A percentile compares a stretch with the other conserved stretches of the same genome.
phyloP scores from a whole-genome alignment of 2,329 filamentous ascomycete genomes.

The Cucurbitaria berberidis region DNA sequence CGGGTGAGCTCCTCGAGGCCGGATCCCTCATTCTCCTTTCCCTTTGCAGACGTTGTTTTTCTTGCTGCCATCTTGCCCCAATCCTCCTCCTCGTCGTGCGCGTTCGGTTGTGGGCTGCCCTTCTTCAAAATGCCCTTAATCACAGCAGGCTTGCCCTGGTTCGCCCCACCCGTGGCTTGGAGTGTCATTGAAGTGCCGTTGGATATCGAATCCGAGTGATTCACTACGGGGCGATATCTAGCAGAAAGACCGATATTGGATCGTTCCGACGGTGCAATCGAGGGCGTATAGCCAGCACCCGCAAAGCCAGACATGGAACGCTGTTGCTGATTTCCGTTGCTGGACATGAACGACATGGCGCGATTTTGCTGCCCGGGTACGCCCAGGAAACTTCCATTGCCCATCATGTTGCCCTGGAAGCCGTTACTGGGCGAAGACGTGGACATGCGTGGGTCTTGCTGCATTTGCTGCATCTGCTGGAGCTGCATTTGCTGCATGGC shows the following conservation, averaged over 20 bases:
- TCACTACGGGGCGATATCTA: slow-evolving; percentile 86
- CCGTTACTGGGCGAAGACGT: slow-evolving; percentile 29
- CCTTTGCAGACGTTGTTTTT: slow-evolving; percentile 35
- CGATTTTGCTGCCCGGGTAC: slow-evolving; percentile 44
- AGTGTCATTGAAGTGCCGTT: slow-evolving; percentile 42
- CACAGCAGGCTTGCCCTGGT: slow-evolving; percentile 16
- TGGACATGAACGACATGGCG: slow-evolving; percentile 56
- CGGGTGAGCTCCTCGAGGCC: slow-evolving; percentile 35
- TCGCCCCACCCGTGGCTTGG: slow-evolving; percentile 36
- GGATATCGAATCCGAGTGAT: slow-evolving; percentile 38
- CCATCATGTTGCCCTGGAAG: slow-evolving; percentile 29
- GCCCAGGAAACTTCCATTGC: slow-evolving; percentile 35
- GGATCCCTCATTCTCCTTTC: slow-evolving; percentile 22
- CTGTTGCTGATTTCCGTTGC: slow-evolving; percentile 55
- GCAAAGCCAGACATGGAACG: slow-evolving; percentile 41
- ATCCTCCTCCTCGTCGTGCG: slow-evolving; percentile 41
- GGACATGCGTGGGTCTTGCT: slow-evolving; percentile 36
- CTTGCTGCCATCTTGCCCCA: slow-evolving; percentile 41
- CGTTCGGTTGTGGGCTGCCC: slow-evolving; percentile 14
- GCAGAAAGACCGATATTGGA: slow-evolving; percentile 91
- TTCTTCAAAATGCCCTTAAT: slow-evolving; percentile 47
- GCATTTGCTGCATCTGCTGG: slow-evolving; percentile 53
- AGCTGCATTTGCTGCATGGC: slow-evolving; percentile 65
- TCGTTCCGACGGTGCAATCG: slow-evolving; percentile 92
- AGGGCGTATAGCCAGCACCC: slow-evolving; percentile 73